Percentiles rank a stretch among this genome's conserved stretches.
Evolutionary conservation across 1,284 basidiomycete genomes (phyloP).

Genomic region (Phylloboletellus chloephorus): DNA sequence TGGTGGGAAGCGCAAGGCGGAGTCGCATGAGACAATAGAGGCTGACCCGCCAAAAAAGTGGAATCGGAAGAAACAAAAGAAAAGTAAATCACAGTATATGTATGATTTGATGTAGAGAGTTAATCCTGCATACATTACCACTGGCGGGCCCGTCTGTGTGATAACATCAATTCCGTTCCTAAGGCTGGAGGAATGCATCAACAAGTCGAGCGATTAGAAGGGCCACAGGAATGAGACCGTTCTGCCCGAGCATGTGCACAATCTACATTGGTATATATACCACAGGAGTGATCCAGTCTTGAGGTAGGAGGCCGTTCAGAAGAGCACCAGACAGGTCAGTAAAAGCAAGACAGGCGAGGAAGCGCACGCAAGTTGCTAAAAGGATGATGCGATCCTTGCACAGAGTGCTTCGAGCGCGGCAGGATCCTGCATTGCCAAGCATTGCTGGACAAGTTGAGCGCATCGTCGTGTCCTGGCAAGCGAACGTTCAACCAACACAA

Average conservation of each 20-base stretch:
- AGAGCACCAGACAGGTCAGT: neutral
- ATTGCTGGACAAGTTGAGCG: slow-evolving; percentile 23
- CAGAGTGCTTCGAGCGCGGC: slow-evolving; percentile 19
- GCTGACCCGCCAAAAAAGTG: slow-evolving; percentile 35
- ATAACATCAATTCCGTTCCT: neutral
- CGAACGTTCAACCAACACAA: neutral
- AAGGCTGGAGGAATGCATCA: neutral
- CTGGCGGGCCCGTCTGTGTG: no score
- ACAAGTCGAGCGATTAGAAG: neutral
- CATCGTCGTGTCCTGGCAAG: slow-evolving; percentile 21
- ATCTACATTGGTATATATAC: neutral
- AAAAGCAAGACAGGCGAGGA: neutral
- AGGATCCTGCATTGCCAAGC: slow-evolving; percentile 19
- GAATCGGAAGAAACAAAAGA: slow-evolving; percentile 54
- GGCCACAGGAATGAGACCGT: neutral
- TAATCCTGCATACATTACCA: slow-evolving; percentile 2
- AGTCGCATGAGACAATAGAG: slow-evolving; percentile 28
- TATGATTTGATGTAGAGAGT: slow-evolving; percentile 5
- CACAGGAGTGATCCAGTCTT: neutral
- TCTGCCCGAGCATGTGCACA: neutral
- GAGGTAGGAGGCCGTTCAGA: no score
- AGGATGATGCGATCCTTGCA: slow-evolving; percentile 9
- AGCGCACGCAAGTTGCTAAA: neutral
- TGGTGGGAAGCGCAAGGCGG: slow-evolving; percentile 40
- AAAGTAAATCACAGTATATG: slow-evolving; percentile 28